Base-by-base conservation (phyloP, 345 rosid genomes). In the Eucalyptus guilfoylei region DNA sequence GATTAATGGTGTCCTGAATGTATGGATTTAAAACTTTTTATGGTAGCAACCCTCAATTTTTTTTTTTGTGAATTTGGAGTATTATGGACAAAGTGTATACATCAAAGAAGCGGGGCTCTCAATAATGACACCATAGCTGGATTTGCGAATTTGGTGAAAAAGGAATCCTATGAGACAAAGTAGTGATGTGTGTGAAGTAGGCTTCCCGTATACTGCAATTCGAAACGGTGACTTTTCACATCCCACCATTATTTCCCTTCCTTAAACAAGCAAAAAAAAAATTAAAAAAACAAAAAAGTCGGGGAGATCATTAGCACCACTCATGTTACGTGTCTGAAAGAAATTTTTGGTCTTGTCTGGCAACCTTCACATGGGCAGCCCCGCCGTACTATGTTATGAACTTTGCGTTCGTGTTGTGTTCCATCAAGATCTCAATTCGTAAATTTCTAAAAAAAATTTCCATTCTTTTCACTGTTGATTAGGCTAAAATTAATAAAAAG, bases 1-100 rank as follows among this genome's bases (percentile, higher is more conserved):
- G 10, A 32, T 32, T 14, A 14, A 64, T 13, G 11, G 24, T 0
- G 14, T 5, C 81, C 0, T 5, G 7, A 12, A 37, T 3, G 8
- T 19, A 6, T 10, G 8, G 14, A 4, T 21, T 76, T 3, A 4
- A 40, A 37, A 37, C 28, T 72, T 9, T 19, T 0, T 3, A 6
- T 0, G 45, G 5, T 10, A 37, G 2, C 6, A 21, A 17, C 15
- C 45, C 45, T 5, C 11, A 3, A 34, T 5, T 58, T 58, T 26
- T 2, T 11, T 60, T 1, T 1, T 9, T 69, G 44, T 5, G 44
- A 69, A 34, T 34, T 34, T 34, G 81, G 44, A 69, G 81, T 69
- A 17, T 72, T 72, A 72, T 10, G 44, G 85, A 76, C 85, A 37
- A 76, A 40, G 85, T 23, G 85, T 23, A 40, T 44, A 11, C 85